A percentile compares a stretch with the other conserved stretches of the same genome.
Evolutionary conservation across 331 rosid genomes (phyloP).

Genomic region (Erythrophleum ivorense): DNA sequence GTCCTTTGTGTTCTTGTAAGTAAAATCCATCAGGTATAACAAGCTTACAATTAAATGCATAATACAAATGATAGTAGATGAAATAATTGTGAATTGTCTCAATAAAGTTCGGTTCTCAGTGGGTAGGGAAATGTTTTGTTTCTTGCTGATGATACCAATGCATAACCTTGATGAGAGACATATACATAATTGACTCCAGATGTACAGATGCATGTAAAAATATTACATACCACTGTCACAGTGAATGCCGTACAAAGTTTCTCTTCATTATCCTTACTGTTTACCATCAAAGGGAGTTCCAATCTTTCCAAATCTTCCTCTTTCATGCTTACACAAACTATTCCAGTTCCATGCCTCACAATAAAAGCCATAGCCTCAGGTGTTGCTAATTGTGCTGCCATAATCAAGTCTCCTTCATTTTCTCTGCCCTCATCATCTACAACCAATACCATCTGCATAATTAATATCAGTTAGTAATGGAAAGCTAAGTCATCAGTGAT

Average conservation of each 20-base stretch:
- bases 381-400: slow-evolving; percentile 87
- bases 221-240: slow-evolving; percentile 79
- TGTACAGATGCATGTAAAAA: slow-evolving; percentile 25
- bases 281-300: slow-evolving; percentile 82
- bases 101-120: slow-evolving; percentile 6
- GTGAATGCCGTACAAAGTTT: slow-evolving; percentile 84
- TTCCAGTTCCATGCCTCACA: slow-evolving; percentile 91
- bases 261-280: slow-evolving; percentile 68
- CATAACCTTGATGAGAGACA: slow-evolving; percentile 2
- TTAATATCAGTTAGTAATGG: slow-evolving; percentile 26
- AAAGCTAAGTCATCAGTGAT: not conserved
- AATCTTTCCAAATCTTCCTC: slow-evolving; percentile 85
- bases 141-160: slow-evolving; percentile 31
- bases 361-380: slow-evolving; percentile 93
- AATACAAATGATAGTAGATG: slow-evolving; percentile 26
- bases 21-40: slow-evolving; percentile 5
- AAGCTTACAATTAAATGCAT: slow-evolving; percentile 29
- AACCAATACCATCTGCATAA: slow-evolving; percentile 77
- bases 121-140: slow-evolving; percentile 4
- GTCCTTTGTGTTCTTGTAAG: not conserved
- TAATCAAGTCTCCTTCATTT: slow-evolving; percentile 88
- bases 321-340: slow-evolving; percentile 84
- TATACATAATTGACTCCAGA: slow-evolving; percentile 32
- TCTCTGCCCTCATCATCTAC: slow-evolving; percentile 92
- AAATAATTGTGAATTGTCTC: slow-evolving; percentile 27